These are phyloP conservation scores for Tricholoma saponaceum DNA, from an alignment of 768 basidiomycete genomes.

Conservation along the genomic window DNA sequence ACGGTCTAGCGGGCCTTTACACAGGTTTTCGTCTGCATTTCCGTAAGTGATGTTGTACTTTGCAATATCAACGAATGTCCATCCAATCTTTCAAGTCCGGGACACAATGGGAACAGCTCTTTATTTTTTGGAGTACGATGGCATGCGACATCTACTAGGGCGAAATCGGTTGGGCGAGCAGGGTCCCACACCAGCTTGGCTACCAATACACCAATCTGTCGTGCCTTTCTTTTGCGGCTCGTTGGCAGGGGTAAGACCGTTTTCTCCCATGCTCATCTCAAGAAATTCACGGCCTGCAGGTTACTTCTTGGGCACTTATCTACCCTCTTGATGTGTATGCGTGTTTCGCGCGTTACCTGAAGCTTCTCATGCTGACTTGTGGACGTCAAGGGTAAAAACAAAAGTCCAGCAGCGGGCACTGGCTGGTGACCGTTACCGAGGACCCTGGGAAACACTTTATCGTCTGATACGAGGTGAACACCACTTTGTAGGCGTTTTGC, in stretches of 20 bases:
- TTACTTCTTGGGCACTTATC: constrained; percentile 83
- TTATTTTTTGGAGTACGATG: constrained; percentile 94
- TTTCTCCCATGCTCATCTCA: constrained; percentile 24
- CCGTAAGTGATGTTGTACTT: constrained; percentile 36
- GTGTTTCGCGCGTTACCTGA: background rate
- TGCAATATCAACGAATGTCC: background rate
- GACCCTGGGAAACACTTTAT: constrained; percentile 67
- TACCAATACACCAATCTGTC: constrained; percentile 73
- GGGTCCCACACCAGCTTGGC: constrained; percentile 77
- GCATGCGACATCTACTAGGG: constrained; percentile 83
- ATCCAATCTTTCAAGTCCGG: constrained; percentile 50
- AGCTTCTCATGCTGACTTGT: constrained; percentile 5
- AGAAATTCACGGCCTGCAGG: constrained; percentile 26
- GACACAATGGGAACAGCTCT: constrained; percentile 88
- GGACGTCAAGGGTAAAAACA: constrained; percentile 70
- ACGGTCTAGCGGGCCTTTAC: constrained; percentile 67
- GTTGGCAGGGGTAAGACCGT: constrained; percentile 65
- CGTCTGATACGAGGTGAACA: constrained; percentile 74
- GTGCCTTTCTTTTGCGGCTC: constrained; percentile 93
- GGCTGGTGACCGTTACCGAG: constrained; percentile 70
- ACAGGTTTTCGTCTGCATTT: constrained; percentile 88
- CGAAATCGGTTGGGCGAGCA: constrained; percentile 75
- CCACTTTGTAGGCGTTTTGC: background rate
- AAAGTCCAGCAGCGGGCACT: constrained; percentile 93
- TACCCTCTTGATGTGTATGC: constrained; percentile 92